Evolutionary conservation across 202 grass and related monocot species (phyloP).

Genomic region (Hordeum pubiflorum): DNA sequence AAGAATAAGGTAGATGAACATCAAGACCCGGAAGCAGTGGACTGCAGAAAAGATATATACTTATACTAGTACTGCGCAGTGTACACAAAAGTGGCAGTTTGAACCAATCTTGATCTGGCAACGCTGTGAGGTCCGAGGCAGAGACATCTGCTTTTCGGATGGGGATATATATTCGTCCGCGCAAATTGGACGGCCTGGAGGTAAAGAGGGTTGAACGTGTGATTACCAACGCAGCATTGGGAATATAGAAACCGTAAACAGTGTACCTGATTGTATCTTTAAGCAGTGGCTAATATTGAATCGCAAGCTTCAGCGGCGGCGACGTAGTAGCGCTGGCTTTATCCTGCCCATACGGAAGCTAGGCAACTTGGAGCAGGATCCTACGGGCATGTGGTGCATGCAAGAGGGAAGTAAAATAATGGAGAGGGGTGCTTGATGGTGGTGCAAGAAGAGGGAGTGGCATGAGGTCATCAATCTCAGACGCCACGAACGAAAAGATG

Average conservation of each 20-base stretch:
- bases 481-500: background rate
- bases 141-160: constrained; percentile 22
- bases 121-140: background rate
- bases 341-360: background rate
- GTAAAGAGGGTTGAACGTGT: constrained; percentile 31
- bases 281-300: constrained; percentile 15
- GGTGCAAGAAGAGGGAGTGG: background rate
- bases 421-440: background rate
- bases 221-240: constrained; percentile 12
- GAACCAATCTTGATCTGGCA: constrained; percentile 9
- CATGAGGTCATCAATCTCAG: constrained; percentile 33
- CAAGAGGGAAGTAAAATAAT: background rate
- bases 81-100: background rate
- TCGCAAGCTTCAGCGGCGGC: constrained; percentile 14
- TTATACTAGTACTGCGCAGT: too few species aligned
- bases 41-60: constrained; percentile 1
- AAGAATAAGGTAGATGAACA: constrained; percentile 23
- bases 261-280: background rate
- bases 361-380: background rate
- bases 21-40: constrained; percentile 16
- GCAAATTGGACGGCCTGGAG: constrained; percentile 38
- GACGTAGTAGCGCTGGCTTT: background rate
- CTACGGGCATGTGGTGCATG: background rate
- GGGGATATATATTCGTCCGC: constrained; percentile 22
- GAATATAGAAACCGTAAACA: constrained; percentile 30